phyloP scores from a whole-genome alignment of 495 filamentous ascomycete genomes.

The Penicillium antarcticum region DNA sequence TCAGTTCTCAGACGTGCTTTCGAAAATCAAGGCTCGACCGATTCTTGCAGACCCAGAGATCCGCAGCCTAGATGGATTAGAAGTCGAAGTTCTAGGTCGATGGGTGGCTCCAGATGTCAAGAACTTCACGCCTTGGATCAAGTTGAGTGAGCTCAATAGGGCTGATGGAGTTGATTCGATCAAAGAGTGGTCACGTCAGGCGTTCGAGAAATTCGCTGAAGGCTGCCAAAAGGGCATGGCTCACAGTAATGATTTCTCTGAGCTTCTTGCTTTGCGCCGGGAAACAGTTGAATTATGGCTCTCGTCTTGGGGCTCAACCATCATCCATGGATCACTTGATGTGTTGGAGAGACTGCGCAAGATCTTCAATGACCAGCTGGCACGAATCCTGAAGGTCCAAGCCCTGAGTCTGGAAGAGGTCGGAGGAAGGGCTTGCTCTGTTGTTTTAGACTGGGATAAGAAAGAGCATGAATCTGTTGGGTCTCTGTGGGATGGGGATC shows the following conservation, averaged over 20 bases:
- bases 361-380: constrained; percentile 63
- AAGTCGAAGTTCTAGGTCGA: constrained; percentile 74
- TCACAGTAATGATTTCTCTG: constrained; percentile 57
- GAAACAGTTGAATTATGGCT: constrained; percentile 76
- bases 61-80: constrained; percentile 60
- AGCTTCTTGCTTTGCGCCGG: constrained; percentile 64
- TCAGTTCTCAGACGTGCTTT: constrained; percentile 66
- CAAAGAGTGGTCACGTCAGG: constrained; percentile 69
- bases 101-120: constrained; percentile 84
- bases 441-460: constrained; percentile 52
- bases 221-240: constrained; percentile 56
- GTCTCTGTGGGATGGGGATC: constrained; percentile 60
- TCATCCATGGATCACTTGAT: constrained; percentile 47
- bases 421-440: constrained; percentile 44
- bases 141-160: constrained; percentile 73
- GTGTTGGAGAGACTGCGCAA: constrained; percentile 67
- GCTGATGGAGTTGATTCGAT: constrained; percentile 62
- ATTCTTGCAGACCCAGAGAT: constrained; percentile 70
- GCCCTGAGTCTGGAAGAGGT: constrained; percentile 57
- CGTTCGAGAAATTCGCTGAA: constrained; percentile 59
- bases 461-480: constrained; percentile 42
- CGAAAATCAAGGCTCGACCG: constrained; percentile 62
- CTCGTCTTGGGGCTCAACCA: constrained; percentile 38
- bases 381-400: constrained; percentile 55
- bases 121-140: constrained; percentile 86